These are phyloP conservation scores for Kalanchoe fedtschenkoi DNA, from an alignment of 164 flowering plant genomes.

Conservation along the genomic window DNA sequence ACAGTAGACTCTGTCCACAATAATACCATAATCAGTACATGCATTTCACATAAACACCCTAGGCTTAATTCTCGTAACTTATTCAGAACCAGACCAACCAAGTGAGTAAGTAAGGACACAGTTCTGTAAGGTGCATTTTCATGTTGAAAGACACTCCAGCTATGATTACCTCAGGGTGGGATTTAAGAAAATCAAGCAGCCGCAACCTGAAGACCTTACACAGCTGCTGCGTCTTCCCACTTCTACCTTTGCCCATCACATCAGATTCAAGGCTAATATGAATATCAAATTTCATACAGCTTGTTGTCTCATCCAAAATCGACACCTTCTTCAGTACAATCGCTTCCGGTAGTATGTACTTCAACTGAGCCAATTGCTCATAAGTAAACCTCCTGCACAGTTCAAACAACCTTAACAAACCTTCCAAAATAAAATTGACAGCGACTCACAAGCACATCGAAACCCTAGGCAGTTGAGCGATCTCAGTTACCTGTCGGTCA, in stretches of 20 bases:
- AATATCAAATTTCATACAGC: conserved; percentile 72
- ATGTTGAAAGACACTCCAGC: too few species aligned
- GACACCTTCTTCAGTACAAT: conserved; percentile 43
- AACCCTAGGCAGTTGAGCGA: not conserved
- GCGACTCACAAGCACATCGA: not conserved
- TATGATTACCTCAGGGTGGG: conserved; percentile 61
- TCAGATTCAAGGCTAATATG: conserved; percentile 26
- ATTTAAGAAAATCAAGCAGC: conserved; percentile 35
- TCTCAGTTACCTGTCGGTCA: conserved; percentile 55
- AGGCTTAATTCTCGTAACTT: too few species aligned
- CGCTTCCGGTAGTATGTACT: conserved; percentile 61
- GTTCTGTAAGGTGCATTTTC: too few species aligned
- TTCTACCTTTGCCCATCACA: conserved; percentile 18
- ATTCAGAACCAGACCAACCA: too few species aligned
- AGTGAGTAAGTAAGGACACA: too few species aligned
- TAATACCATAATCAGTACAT: too few species aligned
- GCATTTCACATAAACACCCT: too few species aligned
- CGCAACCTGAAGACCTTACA: conserved; percentile 43
- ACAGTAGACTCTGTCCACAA: too few species aligned
- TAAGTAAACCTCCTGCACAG: conserved; percentile 59
- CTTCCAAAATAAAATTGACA: not conserved
- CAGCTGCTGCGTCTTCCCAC: conserved; percentile 23
- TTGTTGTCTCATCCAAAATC: conserved; percentile 49
- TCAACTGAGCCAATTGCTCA: conserved; percentile 73
- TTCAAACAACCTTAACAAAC: not conserved